These are phyloP conservation scores for Kodamaea anthophila DNA, from an alignment of 1,139 yeast genomes.

Conservation along the genomic window DNA sequence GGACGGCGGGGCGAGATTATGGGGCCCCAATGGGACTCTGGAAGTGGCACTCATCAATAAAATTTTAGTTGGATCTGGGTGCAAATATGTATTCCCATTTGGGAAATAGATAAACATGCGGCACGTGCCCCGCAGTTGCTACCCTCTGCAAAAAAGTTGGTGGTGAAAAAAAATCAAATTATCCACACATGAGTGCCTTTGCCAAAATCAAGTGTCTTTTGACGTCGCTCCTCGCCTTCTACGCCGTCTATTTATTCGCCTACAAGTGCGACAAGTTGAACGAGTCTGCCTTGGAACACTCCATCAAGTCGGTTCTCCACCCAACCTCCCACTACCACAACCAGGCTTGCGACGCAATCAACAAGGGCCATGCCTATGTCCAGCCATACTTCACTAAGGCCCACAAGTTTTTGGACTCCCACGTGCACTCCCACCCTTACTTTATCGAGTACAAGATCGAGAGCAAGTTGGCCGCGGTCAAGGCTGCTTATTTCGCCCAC, in stretches of 20 bases:
- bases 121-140: no score
- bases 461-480: constrained; percentile 19
- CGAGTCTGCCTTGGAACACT: constrained; percentile 26
- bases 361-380: constrained; percentile 22
- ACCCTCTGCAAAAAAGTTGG: constrained; percentile 3
- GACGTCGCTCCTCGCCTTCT: constrained; percentile 25
- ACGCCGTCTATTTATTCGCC: constrained; percentile 32
- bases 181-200: constrained; percentile 13
- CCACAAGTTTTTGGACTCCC: constrained; percentile 28
- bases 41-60: no score
- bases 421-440: constrained; percentile 32
- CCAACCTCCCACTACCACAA: constrained; percentile 35
- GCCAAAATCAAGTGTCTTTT: constrained; percentile 23
- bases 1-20: constrained; percentile 3
- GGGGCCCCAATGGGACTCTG: constrained; percentile 2
- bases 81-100: no score
- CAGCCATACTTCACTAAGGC: constrained; percentile 28
- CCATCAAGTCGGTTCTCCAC: constrained; percentile 26
- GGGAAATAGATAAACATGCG: not conserved
- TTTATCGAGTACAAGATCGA: constrained; percentile 31
- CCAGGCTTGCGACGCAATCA: constrained; percentile 31
- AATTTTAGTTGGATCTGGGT: no score
- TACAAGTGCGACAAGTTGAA: constrained; percentile 37
- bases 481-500: constrained; percentile 15
- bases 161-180: constrained; percentile 1